Conservation (phyloP, 805 yeast genomes). For the Dipodascus geniculatus region DNA sequence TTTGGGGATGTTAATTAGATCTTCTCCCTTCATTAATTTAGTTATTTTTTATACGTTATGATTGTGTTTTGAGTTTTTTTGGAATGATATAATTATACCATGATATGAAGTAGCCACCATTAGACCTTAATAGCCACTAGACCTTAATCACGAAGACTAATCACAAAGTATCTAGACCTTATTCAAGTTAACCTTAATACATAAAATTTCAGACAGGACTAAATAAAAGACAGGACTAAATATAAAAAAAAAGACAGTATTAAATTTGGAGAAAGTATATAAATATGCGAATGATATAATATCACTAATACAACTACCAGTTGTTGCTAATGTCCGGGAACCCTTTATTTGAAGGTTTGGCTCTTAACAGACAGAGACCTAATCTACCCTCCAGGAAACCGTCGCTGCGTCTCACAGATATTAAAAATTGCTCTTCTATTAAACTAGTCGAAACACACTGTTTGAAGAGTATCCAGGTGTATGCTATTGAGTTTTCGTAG, state of each 20-base stretch:
- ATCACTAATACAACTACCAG: not conserved
- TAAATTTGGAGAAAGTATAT: not conserved
- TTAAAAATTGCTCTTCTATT: not conserved
- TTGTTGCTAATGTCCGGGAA: not conserved
- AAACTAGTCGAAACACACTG: not conserved
- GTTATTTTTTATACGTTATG: not conserved
- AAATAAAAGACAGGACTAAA: no score
- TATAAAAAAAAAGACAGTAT: not conserved
- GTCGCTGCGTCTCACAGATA: not conserved
- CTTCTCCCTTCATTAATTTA: no score
- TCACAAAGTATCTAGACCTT: no score
- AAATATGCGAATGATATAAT: not conserved
- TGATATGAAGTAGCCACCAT: not conserved
- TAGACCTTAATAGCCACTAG: no score
- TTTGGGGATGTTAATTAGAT: conserved; percentile 4
- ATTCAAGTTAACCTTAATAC: no score
- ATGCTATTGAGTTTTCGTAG: not conserved
- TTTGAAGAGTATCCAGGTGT: not conserved
- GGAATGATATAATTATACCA: not conserved
- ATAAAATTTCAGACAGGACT: no score
- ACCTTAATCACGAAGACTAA: no score
- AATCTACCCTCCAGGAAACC: not conserved
- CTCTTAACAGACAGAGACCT: not conserved
- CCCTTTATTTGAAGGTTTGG: not conserved
- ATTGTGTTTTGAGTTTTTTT: not conserved